Conservation (phyloP, 2,329 filamentous ascomycete genomes). For the Botryotinia narcissicola region DNA sequence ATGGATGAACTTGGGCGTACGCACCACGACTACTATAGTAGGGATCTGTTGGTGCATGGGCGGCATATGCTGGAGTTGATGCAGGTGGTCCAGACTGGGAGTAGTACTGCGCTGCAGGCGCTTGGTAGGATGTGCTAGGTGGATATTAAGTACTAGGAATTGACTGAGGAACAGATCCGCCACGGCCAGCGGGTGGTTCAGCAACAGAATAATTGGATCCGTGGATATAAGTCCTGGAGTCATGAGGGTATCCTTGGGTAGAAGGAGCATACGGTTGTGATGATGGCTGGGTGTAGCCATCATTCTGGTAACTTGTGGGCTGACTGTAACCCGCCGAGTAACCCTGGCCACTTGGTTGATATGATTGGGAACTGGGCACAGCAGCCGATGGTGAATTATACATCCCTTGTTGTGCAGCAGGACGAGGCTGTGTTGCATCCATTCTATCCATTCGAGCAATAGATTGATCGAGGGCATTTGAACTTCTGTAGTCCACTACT, state of each 20-base stretch:
- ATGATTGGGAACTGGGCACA: slow-evolving; percentile 21
- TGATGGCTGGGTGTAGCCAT: slow-evolving; percentile 26
- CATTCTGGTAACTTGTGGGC: slow-evolving; percentile 30
- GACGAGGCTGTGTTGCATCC: slow-evolving; percentile 35
- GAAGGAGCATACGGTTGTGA: slow-evolving; percentile 20
- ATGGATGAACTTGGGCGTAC: slow-evolving; percentile 42
- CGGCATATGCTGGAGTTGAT: slow-evolving; percentile 39
- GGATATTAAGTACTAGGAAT: slow-evolving; percentile 24
- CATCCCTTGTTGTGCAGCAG: slow-evolving; percentile 25
- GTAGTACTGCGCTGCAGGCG: slow-evolving; percentile 29
- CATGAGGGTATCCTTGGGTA: slow-evolving; percentile 22
- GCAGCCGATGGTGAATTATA: slow-evolving; percentile 28
- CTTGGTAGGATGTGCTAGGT: slow-evolving; percentile 20
- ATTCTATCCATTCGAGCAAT: slow-evolving; percentile 40
- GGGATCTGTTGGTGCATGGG: slow-evolving; percentile 49
- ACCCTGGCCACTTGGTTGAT: slow-evolving; percentile 23
- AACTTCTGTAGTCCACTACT: slow-evolving; percentile 37
- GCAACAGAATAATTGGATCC: slow-evolving; percentile 33
- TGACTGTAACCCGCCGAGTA: slow-evolving; percentile 31
- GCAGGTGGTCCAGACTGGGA: slow-evolving; percentile 39
- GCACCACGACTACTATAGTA: slow-evolving; percentile 58
- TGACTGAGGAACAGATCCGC: slow-evolving; percentile 21
- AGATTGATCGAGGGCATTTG: slow-evolving; percentile 39
- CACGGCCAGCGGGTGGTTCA: slow-evolving; percentile 26
- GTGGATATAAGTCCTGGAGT: slow-evolving; percentile 35